Evolutionary conservation across 2,329 filamentous ascomycete genomes (phyloP), one percentile per base, ranked within the genome.

Genomic region (Fusarium cyanostomum): DNA sequence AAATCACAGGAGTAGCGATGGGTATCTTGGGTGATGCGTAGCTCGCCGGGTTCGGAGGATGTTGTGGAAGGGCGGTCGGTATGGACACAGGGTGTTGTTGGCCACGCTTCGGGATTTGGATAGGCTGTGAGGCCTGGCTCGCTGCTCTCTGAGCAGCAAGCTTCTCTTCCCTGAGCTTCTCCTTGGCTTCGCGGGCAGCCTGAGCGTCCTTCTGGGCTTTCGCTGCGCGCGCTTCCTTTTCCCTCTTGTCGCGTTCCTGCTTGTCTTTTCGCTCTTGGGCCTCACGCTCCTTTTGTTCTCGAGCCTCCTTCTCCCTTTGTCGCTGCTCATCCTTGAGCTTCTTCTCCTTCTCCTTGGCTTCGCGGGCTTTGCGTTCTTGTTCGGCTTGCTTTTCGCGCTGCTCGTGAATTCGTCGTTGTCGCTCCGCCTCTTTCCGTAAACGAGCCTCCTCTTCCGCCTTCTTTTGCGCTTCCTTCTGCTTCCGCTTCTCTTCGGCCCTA

Each of bases 391-490:
- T 88, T 69, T 96, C 92, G 65, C 92, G 88, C 74, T 96, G 92
- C 72, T 97, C 93, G 71, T 92, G 89, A 52, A 90, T 81, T 44
- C 91, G 88, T 62, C 89, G 89, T 73, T 89, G 86, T 72, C 90
- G 91, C 71, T 98, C 94, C 5, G 90, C 89, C 73, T 98, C 94
- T 75, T 93, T 97, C 53, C 89, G 86, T 56, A 89, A 81, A 48
- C 89, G 89, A 70, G 97, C 94, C 71, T 97, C 94, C 72, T 98
- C 95, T 64, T 92, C 92, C 26, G 91, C 91, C 76, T 92, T 96
- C 75, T 89, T 92, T 76, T 96, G 92, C 4, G 92, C 91, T 73
- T 99, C 95, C 71, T 90, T 92, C 79, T 96, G 96, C 80, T 89
- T 92, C 42, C 92, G 88, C 76, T 94, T 94, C 78, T 98, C 94